Evolutionary conservation across 1,139 yeast species (phyloP), one percentile per base, ranked within the genome.

Genomic region (Ogataea hybrid): DNA sequence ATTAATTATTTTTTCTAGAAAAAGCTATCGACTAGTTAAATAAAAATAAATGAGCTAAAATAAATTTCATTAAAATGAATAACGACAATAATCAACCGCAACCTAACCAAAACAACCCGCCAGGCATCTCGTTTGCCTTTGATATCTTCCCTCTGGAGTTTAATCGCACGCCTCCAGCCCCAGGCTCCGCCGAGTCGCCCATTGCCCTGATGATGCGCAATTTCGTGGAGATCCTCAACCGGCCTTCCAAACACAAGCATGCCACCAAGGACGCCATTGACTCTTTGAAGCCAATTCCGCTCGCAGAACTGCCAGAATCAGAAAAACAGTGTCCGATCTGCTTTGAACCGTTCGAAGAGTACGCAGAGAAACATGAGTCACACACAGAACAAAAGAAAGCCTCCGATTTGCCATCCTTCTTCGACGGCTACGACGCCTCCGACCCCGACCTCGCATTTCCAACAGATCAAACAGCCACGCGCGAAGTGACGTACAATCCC

Each of bases 381-480:
- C 16, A 21, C 15, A 9, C 28, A 17, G 30, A 29, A 11, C 22
- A 10, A 11, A 5, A 32, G 25, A 25, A 17, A 17, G 39, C 18
- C 9, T 25, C 33, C 11, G 22, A 25, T 14, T 28, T 51, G 11
- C 56, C 58, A 4, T 21, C 12, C 7, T 25, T 32, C 15, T 35
- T 51, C n/a, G 40, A 38, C 17, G 58, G 56, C 8, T 50, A 45
- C 32, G 41, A 48, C 7, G 7, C 35, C 2, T 38, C 47, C 8
- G 63, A 58, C 28, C 59, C 59, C 4, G 47, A 47, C 2, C 47
- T 57, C 7, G 11, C 39, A 6, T 55, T 56, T 35, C 60, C 62
- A 2, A 35, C 48, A 1, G 57, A 52, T 30, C 51, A 46, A n/a
- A 53, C 59, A 6, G 61, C 58, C 10, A 43, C 38, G 10, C 25